phyloP scores from a whole-genome alignment of 2,329 filamentous ascomycete genomes.

The Aspergillus flavus region DNA sequence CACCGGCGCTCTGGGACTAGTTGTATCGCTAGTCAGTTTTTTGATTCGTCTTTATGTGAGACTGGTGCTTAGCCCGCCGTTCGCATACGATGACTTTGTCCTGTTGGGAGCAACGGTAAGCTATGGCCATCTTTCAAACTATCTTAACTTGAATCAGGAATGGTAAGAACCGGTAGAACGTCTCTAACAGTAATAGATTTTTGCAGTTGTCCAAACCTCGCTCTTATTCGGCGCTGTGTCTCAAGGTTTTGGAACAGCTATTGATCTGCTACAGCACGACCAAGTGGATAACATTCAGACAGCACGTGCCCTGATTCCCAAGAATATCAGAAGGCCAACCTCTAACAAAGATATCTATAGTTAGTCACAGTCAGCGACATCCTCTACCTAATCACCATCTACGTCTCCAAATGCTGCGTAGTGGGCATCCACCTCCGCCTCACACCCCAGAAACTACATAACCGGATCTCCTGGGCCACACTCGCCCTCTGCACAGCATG shows the following conservation, averaged over 20 bases:
- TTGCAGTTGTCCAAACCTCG: constrained; percentile 35
- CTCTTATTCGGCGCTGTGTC: constrained; percentile 35
- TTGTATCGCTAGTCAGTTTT: constrained; percentile 38
- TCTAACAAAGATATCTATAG: constrained; percentile 16
- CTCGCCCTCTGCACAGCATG: constrained; percentile 42
- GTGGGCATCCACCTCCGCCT: constrained; percentile 49
- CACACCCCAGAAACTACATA: constrained; percentile 47
- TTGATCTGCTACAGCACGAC: constrained; percentile 26
- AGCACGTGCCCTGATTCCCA: constrained; percentile 21
- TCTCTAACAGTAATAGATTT: constrained; percentile 19
- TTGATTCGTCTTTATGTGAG: constrained; percentile 42
- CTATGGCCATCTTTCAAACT: neutral
- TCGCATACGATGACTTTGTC: constrained; percentile 38
- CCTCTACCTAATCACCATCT: constrained; percentile 47
- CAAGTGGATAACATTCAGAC: constrained; percentile 30
- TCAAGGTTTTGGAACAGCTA: constrained; percentile 38
- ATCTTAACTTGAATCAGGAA: neutral
- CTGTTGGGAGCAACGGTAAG: constrained; percentile 37
- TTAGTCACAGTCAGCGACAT: constrained; percentile 43
- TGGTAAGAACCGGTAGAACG: neutral
- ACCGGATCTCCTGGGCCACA: constrained; percentile 36
- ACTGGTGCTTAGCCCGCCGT: constrained; percentile 33
- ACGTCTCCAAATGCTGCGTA: constrained; percentile 42
- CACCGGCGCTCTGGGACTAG: constrained; percentile 40
- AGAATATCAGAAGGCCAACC: neutral